Conservation (phyloP, 352 stramenopile genomes). For the Pythium myriotylum region DNA sequence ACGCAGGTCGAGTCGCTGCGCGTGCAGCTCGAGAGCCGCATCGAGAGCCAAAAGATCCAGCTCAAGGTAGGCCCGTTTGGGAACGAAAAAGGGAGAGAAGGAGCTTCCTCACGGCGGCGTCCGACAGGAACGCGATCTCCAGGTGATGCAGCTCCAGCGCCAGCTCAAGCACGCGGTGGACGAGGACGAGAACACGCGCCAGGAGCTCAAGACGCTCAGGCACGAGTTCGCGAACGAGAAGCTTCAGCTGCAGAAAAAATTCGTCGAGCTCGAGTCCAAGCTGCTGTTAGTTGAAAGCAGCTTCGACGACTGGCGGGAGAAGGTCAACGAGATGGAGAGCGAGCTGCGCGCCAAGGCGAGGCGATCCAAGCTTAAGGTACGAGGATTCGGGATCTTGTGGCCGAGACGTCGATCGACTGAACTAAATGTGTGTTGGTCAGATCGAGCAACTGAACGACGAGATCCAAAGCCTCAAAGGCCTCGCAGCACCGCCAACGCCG, state of each 20-base stretch:
- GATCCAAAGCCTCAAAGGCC: slow-evolving; percentile 36
- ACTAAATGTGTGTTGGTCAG: too few species aligned
- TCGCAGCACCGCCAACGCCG: slow-evolving; percentile 20
- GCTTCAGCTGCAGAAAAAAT: slow-evolving; percentile 64
- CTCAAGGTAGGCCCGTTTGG: slow-evolving; percentile 36
- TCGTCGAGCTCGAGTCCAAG: slow-evolving; percentile 72
- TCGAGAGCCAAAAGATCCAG: slow-evolving; percentile 62
- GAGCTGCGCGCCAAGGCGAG: slow-evolving; percentile 45
- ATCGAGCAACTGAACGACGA: slow-evolving; percentile 68
- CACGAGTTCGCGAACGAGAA: slow-evolving; percentile 61
- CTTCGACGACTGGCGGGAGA: slow-evolving; percentile 73
- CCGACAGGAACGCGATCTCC: slow-evolving; percentile 63
- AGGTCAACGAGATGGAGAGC: slow-evolving; percentile 55
- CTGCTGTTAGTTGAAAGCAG: slow-evolving; percentile 64
- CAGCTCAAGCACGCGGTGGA: slow-evolving; percentile 66
- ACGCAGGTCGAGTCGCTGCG: slow-evolving; percentile 54
- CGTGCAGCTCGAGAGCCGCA: slow-evolving; percentile 54
- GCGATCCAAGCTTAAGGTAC: slow-evolving; percentile 61
- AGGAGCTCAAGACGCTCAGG: slow-evolving; percentile 56
- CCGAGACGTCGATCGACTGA: background rate
- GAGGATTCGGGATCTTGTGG: background rate
- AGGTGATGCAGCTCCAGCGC: slow-evolving; percentile 63
- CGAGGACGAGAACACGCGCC: slow-evolving; percentile 66
- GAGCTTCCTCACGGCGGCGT: too few species aligned
- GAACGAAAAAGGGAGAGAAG: too few species aligned